Percentiles rank a stretch among this genome's conserved stretches.
Conservation (phyloP, 805 yeast genomes). For the Yarrowia sp. region DNA sequence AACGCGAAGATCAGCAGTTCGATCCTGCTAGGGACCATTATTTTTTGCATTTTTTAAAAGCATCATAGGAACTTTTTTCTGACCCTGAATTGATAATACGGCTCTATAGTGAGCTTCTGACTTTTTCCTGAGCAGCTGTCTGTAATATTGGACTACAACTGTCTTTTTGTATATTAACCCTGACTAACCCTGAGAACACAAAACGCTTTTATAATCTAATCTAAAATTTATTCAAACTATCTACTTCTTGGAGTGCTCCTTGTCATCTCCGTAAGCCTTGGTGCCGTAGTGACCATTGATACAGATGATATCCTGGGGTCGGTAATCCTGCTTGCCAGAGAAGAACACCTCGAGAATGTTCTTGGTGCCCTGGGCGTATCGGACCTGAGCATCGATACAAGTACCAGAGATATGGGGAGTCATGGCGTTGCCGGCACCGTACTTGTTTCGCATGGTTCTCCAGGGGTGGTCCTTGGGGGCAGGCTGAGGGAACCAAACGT, state of each 20-base stretch:
- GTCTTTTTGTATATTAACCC: no score
- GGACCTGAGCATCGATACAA: slow-evolving; percentile 10
- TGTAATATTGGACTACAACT: no score
- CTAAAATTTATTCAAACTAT: neutral
- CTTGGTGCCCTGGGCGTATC: slow-evolving; percentile 66
- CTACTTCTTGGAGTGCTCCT: slow-evolving; percentile 16
- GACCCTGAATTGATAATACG: neutral
- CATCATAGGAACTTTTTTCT: neutral
- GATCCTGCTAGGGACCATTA: slow-evolving; percentile 51
- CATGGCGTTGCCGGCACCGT: slow-evolving; percentile 15
- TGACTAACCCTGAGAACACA: no score
- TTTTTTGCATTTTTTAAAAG: neutral
- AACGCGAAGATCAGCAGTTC: slow-evolving; percentile 60
- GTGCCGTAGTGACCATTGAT: slow-evolving; percentile 76
- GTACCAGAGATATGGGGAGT: slow-evolving; percentile 22
- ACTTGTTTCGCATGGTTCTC: slow-evolving; percentile 52
- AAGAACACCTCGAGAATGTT: slow-evolving; percentile 69
- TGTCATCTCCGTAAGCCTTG: slow-evolving; percentile 64
- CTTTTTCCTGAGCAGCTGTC: no score
- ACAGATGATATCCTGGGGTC: slow-evolving; percentile 76
- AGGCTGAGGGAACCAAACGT: slow-evolving; percentile 83
- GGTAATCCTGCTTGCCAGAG: slow-evolving; percentile 66
- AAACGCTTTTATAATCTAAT: no score
- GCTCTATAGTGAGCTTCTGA: no score
- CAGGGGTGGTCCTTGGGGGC: slow-evolving; percentile 80